phyloP scores from a whole-genome alignment of 768 basidiomycete species.

The Chalciporus sphaerocephalus region DNA sequence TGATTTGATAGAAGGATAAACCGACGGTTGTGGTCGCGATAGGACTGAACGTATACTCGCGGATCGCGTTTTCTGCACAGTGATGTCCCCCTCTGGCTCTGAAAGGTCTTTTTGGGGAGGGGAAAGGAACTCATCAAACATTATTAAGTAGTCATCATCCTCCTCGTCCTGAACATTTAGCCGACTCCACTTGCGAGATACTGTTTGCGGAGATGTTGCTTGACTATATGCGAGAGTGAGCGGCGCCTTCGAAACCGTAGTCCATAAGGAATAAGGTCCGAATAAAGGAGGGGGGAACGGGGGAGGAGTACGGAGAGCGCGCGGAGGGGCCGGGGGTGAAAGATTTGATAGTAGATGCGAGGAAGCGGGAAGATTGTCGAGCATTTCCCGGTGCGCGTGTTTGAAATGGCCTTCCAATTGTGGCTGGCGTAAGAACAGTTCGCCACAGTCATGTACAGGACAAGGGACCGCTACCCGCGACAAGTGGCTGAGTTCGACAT shows the following conservation, averaged over 20 bases:
- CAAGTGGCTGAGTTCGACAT: slow-evolving; percentile 30
- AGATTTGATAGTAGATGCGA: slow-evolving; percentile 16
- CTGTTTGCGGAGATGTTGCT: slow-evolving; percentile 8
- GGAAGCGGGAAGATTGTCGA: slow-evolving; percentile 10
- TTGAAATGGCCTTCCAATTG: slow-evolving; percentile 26
- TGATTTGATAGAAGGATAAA: slow-evolving; percentile 14
- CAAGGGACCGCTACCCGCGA: slow-evolving; percentile 27
- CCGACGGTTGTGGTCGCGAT: slow-evolving; percentile 21
- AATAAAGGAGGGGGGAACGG: slow-evolving; percentile 7
- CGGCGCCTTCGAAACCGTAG: slow-evolving; percentile 11
- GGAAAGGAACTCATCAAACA: slow-evolving; percentile 23
- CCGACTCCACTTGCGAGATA: slow-evolving; percentile 32
- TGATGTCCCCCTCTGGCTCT: slow-evolving; percentile 1
- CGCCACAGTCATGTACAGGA: slow-evolving; percentile 21
- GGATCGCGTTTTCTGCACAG: slow-evolving; percentile 11
- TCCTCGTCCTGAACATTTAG: slow-evolving; percentile 24
- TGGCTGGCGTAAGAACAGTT: slow-evolving; percentile 22
- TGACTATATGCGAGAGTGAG: slow-evolving; percentile 8
- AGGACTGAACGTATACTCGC: slow-evolving; percentile 6
- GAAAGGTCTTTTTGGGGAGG: not conserved
- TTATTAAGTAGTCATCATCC: slow-evolving; percentile 8
- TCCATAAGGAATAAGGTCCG: not conserved
- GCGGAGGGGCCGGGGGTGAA: slow-evolving; percentile 18
- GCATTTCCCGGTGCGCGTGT: slow-evolving; percentile 18
- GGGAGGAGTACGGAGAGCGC: slow-evolving; percentile 15